Conservation (phyloP, 1,139 yeast genomes). For the Geotrichum carabidarum region DNA sequence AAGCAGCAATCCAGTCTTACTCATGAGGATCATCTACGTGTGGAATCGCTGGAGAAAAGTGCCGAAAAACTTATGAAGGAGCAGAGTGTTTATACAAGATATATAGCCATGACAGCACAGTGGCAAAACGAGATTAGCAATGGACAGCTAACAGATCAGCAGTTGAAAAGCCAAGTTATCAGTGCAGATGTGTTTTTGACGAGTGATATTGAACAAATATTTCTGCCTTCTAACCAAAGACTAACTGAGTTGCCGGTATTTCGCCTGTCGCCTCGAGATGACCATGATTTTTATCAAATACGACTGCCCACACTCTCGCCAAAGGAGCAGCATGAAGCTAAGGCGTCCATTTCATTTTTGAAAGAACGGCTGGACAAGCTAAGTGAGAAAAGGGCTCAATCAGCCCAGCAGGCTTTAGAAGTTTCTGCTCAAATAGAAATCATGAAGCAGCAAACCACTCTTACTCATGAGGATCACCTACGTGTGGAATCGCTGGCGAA, state of each 20-base stretch:
- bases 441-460: background rate
- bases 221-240: too few relatives aligned
- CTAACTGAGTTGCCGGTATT: background rate
- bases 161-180: too few relatives aligned
- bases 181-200: too few relatives aligned
- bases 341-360: too few relatives aligned
- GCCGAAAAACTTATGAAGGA: too few relatives aligned
- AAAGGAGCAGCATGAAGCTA: background rate
- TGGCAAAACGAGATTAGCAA: too few relatives aligned
- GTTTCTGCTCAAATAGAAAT: background rate
- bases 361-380: background rate
- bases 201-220: too few relatives aligned
- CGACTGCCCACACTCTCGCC: too few relatives aligned
- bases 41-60: slow-evolving; percentile 1
- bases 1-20: background rate
- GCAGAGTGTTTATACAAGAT: too few relatives aligned
- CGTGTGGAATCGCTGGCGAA: slow-evolving; percentile 4
- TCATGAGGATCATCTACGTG: background rate
- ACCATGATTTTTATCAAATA: background rate
- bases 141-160: too few relatives aligned
- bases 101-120: too few relatives aligned
- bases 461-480: background rate
- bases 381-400: background rate
- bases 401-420: background rate
- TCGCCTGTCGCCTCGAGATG: background rate